Evolutionary conservation across 1,284 basidiomycete species (phyloP).

Genomic region (Ceratobasidium sp.): DNA sequence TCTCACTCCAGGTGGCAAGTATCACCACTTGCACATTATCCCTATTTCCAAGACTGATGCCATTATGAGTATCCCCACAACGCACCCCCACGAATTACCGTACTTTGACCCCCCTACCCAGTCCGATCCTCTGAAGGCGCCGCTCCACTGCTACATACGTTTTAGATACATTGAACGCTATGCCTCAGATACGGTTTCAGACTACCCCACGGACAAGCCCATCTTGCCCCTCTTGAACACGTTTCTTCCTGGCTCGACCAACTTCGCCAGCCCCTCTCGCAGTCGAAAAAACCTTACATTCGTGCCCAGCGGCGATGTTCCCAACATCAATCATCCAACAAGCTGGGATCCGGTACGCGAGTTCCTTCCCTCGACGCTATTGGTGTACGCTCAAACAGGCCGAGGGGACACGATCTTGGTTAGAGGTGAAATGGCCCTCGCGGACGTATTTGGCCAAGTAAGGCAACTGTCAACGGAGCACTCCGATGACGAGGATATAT

Average conservation of each 20-base stretch:
- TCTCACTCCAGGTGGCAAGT: neutral
- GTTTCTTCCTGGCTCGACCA: neutral
- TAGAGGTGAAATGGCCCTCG: neutral
- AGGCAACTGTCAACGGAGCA: neutral
- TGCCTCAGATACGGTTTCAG: neutral
- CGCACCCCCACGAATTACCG: neutral
- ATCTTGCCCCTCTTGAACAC: neutral
- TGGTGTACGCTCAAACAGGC: neutral
- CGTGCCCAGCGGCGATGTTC: neutral
- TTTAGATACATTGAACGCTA: constrained; percentile 13
- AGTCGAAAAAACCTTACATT: neutral
- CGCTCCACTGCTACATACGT: neutral
- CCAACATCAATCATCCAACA: neutral
- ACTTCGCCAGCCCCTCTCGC: neutral
- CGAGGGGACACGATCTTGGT: neutral
- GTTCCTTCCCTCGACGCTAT: neutral
- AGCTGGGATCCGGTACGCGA: too few relatives aligned
- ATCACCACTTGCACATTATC: neutral
- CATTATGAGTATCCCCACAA: neutral
- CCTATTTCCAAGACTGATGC: neutral
- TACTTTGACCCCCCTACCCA: constrained; percentile 17
- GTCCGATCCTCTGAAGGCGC: neutral
- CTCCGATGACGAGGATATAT: neutral
- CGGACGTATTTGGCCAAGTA: neutral
- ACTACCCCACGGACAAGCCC: constrained; percentile 14